Base-by-base conservation (phyloP, 345 rosid species). In the Dovyalis caffra region DNA sequence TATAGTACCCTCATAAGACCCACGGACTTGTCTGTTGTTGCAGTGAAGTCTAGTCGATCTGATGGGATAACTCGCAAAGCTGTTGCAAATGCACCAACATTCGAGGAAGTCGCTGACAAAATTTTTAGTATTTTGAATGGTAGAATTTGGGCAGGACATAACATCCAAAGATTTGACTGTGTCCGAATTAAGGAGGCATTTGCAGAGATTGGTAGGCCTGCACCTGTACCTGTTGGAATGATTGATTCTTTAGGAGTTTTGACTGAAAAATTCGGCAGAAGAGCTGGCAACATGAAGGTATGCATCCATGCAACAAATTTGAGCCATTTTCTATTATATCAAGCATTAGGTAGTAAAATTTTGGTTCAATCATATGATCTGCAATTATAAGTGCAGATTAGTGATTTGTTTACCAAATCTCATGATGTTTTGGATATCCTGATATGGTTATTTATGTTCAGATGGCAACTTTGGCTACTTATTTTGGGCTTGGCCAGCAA, bases 251-350 rank as follows among this genome's bases (percentile, higher is more conserved):
- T 95, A 43, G 94, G 90, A 20, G 83, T 95, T 53, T 73, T 95
- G 81, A 63, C 82, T 25, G 82, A 84, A 40, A 92, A 85, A 71
- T 95, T 95, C 79, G 98, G 99, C 56, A 85, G 82, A 77, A 80
- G 98, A 86, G 98, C 99, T 69, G 99, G 99, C 38, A 83, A 95
- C 66, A 91, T 95, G 92, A 95, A 95, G 98, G 98, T 92, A 85
- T 57, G 33, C 62, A 32, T 29, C 23, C 11, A 29, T 76, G 49
- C 15, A 66, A n/a, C 43, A 56, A 23, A 56, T 56, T 23, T 2
- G 15, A 56, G 25, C 28, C 61, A 9, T 56, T 56, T 70, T 53
- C 34, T 34, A 23, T 70, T 33, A 21, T 70, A 33, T 1, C 10
- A 56, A 11, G 16, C 29, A 29, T 53, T 56, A 1, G 11, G 0